Evolutionary conservation across 208 protist genomes (phyloP).

Genomic region (Tritrichomonas foetus): DNA sequence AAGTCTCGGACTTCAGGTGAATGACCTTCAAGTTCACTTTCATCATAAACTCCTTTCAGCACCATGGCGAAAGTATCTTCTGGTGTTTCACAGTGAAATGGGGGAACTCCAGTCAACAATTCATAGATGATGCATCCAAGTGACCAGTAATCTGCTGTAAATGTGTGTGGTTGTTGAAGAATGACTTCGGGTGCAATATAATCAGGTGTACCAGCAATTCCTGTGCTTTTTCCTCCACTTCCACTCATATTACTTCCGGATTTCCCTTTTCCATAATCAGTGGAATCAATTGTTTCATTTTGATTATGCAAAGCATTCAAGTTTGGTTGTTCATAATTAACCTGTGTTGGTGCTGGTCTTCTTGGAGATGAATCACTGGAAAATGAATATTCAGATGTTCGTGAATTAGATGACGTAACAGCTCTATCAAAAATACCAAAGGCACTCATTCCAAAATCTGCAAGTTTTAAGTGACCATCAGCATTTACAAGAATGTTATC

Average conservation of each 20-base stretch:
- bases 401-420: too few species aligned
- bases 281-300: too few species aligned
- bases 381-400: too few species aligned
- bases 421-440: too few species aligned
- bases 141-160: constrained; percentile 70
- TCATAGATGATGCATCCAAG: constrained; percentile 69
- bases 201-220: not conserved
- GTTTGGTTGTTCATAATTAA: too few species aligned
- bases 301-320: too few species aligned
- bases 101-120: constrained; percentile 65
- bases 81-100: constrained; percentile 64
- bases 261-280: too few species aligned
- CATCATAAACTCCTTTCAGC: constrained; percentile 47
- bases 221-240: too few species aligned
- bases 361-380: too few species aligned
- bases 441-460: not conserved
- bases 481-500: not conserved
- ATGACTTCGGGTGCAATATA: constrained; percentile 2
- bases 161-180: constrained; percentile 57
- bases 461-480: not conserved
- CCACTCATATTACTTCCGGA: too few species aligned
- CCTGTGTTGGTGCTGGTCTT: too few species aligned
- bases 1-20: not conserved
- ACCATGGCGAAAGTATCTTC: constrained; percentile 63
- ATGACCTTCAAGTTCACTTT: not conserved